phyloP scores from a whole-genome alignment of 2,329 filamentous ascomycete genomes.

The Arthrinium puccinioides region DNA sequence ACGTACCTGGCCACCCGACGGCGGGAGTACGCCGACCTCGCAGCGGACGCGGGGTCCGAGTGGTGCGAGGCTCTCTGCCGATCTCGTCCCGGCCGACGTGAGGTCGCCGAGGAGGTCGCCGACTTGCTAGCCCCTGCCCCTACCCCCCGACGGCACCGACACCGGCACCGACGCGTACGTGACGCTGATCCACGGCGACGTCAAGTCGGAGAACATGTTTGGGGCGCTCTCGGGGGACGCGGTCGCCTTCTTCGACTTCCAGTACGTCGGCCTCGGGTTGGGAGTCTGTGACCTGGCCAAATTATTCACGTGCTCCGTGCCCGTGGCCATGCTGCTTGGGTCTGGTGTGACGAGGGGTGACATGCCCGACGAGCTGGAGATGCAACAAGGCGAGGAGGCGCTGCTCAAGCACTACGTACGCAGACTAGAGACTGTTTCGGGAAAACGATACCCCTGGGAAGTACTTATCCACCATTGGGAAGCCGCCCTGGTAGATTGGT shows the following conservation, averaged over 20 bases:
- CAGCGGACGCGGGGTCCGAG: constrained; percentile 38
- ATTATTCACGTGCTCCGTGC: constrained; percentile 59
- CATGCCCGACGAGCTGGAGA: constrained; percentile 31
- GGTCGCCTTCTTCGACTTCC: constrained; percentile 63
- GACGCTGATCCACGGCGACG: constrained; percentile 60
- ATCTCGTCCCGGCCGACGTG: constrained; percentile 15
- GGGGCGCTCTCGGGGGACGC: constrained; percentile 18
- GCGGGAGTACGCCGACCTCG: constrained; percentile 45
- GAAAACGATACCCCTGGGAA: constrained; percentile 43
- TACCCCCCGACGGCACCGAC: constrained; percentile 20
- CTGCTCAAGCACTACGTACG: constrained; percentile 45
- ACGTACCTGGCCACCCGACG: constrained; percentile 59
- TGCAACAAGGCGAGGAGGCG: constrained; percentile 41
- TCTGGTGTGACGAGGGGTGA: constrained; percentile 10
- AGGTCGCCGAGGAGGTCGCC: constrained; percentile 47
- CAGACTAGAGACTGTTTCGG: constrained; percentile 17
- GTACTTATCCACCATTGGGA: constrained; percentile 56
- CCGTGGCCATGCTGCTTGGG: constrained; percentile 40
- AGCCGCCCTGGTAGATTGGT: constrained; percentile 60
- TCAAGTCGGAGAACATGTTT: constrained; percentile 64
- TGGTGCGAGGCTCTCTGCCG: constrained; percentile 46
- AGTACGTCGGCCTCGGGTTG: constrained; percentile 57
- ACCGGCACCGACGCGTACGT: constrained; percentile 26
- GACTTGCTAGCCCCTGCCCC: constrained; percentile 34
- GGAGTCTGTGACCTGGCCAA: constrained; percentile 62